phyloP scores from a whole-genome alignment of 495 filamentous ascomycete genomes.

The Venustampulla echinocandica region DNA sequence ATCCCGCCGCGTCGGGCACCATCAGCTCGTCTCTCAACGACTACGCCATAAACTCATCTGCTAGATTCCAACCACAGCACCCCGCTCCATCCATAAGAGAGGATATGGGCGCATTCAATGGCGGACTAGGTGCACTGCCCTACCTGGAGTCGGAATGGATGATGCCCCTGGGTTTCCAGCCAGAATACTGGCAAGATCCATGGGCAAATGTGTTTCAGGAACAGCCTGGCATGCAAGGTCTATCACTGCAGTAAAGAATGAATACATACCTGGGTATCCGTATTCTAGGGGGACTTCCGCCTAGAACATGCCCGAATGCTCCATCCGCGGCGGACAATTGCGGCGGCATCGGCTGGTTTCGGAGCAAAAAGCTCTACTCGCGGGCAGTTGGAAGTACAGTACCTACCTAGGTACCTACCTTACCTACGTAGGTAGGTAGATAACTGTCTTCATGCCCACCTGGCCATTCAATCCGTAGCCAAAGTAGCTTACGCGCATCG shows the following conservation, averaged over 20 bases:
- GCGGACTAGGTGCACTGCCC: background rate
- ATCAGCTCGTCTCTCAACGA: background rate
- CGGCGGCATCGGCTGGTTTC: too few relatives aligned
- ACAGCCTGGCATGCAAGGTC: background rate
- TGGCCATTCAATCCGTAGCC: too few relatives aligned
- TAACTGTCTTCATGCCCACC: too few relatives aligned
- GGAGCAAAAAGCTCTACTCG: too few relatives aligned
- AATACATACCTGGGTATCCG: too few relatives aligned
- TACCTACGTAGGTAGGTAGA: too few relatives aligned
- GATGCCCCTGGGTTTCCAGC: slow-evolving; percentile 6
- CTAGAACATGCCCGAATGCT: too few relatives aligned
- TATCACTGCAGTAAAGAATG: background rate
- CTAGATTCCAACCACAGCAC: background rate
- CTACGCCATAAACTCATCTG: background rate
- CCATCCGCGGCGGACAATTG: too few relatives aligned
- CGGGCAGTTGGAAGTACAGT: too few relatives aligned
- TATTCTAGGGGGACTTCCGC: too few relatives aligned
- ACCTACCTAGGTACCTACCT: too few relatives aligned
- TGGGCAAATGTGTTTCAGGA: slow-evolving; percentile 4
- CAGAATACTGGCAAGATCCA: slow-evolving; percentile 5
- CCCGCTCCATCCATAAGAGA: background rate
- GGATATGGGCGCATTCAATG: background rate
- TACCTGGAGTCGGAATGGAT: slow-evolving; percentile 5
- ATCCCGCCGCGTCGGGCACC: background rate
- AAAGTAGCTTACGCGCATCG: too few relatives aligned